phyloP scores from a whole-genome alignment of 2,329 filamentous ascomycete species.

The Sporothrix dimorphospora region DNA sequence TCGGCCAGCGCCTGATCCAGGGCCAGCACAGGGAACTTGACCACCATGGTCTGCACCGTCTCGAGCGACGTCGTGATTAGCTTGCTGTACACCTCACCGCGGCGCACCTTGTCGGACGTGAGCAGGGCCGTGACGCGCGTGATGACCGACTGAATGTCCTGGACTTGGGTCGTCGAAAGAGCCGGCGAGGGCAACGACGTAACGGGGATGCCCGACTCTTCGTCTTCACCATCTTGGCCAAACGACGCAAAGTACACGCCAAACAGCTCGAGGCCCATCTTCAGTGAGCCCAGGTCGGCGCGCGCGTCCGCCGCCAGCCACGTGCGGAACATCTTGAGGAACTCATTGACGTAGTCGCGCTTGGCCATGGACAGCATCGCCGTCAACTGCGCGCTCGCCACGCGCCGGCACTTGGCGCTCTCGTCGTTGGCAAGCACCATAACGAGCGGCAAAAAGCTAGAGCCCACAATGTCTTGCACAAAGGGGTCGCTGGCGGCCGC shows the following conservation, averaged over 20 bases:
- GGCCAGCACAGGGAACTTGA: constrained; percentile 69
- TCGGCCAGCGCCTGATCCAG: constrained; percentile 50
- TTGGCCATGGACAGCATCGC: constrained; percentile 80
- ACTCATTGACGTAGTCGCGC: constrained; percentile 69
- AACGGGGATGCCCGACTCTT: constrained; percentile 2
- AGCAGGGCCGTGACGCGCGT: constrained; percentile 58
- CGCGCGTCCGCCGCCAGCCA: constrained; percentile 63
- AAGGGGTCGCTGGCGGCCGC: constrained; percentile 59
- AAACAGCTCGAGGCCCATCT: constrained; percentile 70
- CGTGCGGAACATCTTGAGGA: constrained; percentile 69
- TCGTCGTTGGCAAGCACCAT: constrained; percentile 88
- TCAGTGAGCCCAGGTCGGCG: constrained; percentile 68
- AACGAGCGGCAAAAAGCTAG: constrained; percentile 84
- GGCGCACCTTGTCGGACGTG: constrained; percentile 57
- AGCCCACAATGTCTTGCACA: constrained; percentile 77
- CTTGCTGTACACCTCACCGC: constrained; percentile 51
- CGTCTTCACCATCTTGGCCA: neutral
- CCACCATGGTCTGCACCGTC: constrained; percentile 67
- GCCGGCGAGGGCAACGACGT: constrained; percentile 10
- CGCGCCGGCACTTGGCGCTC: constrained; percentile 78
- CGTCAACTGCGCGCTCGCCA: constrained; percentile 78
- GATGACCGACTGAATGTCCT: constrained; percentile 68
- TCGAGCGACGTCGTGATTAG: constrained; percentile 74
- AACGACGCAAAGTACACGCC: constrained; percentile 78
- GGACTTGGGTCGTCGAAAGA: constrained; percentile 58